Evolutionary conservation across 768 basidiomycete genomes (phyloP), one percentile per base, ranked within the genome.

Genomic region (Phanerochaete sordida): DNA sequence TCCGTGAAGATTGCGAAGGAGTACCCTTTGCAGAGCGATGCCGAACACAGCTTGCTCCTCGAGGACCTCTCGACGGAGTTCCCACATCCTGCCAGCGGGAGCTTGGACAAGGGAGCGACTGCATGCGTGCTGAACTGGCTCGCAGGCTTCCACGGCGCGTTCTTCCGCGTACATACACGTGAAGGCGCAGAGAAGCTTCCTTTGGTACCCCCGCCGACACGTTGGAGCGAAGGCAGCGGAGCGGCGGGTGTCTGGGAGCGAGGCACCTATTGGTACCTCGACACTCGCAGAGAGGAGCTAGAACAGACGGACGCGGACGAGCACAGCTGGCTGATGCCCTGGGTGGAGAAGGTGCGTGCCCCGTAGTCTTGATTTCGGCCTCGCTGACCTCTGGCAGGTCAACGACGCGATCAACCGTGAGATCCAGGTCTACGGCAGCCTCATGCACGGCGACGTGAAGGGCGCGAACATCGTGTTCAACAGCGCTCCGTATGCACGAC

Each of bases 391-490:
- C 45, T 11, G 4, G 19, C 19, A 64, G 63, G 63, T 64, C 4
- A 56, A 64, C 61, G 57, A 62, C 39, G 60, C 63, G 11, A 43
- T 62, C 28, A 35, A 50, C 39, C 50, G 48, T 11, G 60, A 62
- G 37, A 50, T 59, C 13, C 11, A 47, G 28, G 13, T 3, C 27
- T 57, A 58, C 39, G 63, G 63, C 5, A 64, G 60, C 1, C 50
- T 64, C 30, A 30, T 64, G 7, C 63, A 64, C 31, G 63, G 63
- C 23, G 63, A 64, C 44, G 63, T 56, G 2, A 64, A 62, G 31
- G 57, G 63, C 45, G 63, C 56, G 16, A 64, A 64, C 30, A 64
- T 64, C 31, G 44, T 62, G 4, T 64, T 64, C 60, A 59, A 50
- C 33, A 60, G 51, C 13, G 48, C 52, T 24, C 62, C 59, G 2